phyloP scores from a whole-genome alignment of 352 stramenopile species.

The Phytophthora ohioensis region DNA sequence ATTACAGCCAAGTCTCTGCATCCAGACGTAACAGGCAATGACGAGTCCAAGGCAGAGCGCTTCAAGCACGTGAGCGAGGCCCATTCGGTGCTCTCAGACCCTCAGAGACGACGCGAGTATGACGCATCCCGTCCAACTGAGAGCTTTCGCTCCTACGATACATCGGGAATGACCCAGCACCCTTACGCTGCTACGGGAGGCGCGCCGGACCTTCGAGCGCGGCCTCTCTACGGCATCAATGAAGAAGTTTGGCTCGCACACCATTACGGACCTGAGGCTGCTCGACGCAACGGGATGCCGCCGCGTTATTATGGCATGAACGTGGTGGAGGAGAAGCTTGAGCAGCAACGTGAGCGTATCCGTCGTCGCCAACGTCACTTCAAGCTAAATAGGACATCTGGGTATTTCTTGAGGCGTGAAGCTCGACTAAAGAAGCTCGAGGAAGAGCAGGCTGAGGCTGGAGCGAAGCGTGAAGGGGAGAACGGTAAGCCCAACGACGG shows the following conservation, averaged over 20 bases:
- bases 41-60: slow-evolving; percentile 80
- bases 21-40: slow-evolving; percentile 88
- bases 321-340: slow-evolving; percentile 74
- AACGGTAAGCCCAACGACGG: slow-evolving; percentile 15
- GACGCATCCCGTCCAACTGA: slow-evolving; percentile 59
- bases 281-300: slow-evolving; percentile 56
- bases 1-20: slow-evolving; percentile 77
- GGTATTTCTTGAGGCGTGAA: slow-evolving; percentile 82
- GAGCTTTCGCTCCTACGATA: slow-evolving; percentile 54
- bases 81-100: slow-evolving; percentile 81
- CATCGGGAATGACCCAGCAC: slow-evolving; percentile 53
- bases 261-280: slow-evolving; percentile 74
- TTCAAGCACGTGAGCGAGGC: slow-evolving; percentile 88
- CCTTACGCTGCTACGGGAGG: slow-evolving; percentile 59
- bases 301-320: slow-evolving; percentile 78
- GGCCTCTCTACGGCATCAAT: slow-evolving; percentile 77
- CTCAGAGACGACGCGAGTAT: slow-evolving; percentile 65
- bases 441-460: slow-evolving; percentile 48
- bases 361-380: slow-evolving; percentile 72
- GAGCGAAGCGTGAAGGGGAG: slow-evolving; percentile 16
- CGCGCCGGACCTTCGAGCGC: slow-evolving; percentile 36
- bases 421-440: slow-evolving; percentile 65
- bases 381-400: slow-evolving; percentile 68
- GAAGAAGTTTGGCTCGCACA: slow-evolving; percentile 88
- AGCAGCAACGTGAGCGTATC: slow-evolving; percentile 73